These are phyloP conservation scores for Nitzschia palea DNA, from an alignment of 108 stramenopile species.

Conservation along the genomic window DNA sequence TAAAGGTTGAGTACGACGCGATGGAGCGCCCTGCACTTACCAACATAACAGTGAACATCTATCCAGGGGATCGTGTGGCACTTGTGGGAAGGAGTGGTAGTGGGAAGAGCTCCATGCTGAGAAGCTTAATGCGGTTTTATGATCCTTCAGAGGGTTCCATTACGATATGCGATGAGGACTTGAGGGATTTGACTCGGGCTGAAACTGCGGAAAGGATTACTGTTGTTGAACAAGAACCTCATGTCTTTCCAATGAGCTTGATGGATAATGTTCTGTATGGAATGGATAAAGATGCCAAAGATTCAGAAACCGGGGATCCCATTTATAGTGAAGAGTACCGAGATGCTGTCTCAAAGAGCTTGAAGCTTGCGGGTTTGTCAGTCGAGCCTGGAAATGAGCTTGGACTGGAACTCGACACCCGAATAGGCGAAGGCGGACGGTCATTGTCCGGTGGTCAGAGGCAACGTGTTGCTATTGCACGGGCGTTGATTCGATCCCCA, in stretches of 20 bases:
- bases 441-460: slow-evolving; percentile 91
- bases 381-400: slow-evolving; percentile 74
- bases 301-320: slow-evolving; percentile 61
- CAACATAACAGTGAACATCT: slow-evolving; percentile 66
- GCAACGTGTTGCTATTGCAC: slow-evolving; percentile 90
- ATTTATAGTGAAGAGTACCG: slow-evolving; percentile 64
- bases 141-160: slow-evolving; percentile 86
- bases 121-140: slow-evolving; percentile 90
- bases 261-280: slow-evolving; percentile 93
- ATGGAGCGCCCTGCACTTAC: slow-evolving; percentile 74
- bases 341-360: slow-evolving; percentile 46
- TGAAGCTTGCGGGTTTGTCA: slow-evolving; percentile 66
- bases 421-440: slow-evolving; percentile 92
- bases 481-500: slow-evolving; percentile 87
- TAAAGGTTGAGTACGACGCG: slow-evolving; percentile 62
- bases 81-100: slow-evolving; percentile 92
- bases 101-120: slow-evolving; percentile 91
- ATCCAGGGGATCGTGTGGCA: slow-evolving; percentile 89
- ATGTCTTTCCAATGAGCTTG: slow-evolving; percentile 87
- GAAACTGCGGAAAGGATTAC: slow-evolving; percentile 72
- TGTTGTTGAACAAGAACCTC: slow-evolving; percentile 91
- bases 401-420: slow-evolving; percentile 81
- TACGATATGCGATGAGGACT: slow-evolving; percentile 71
- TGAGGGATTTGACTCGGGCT: slow-evolving; percentile 71
- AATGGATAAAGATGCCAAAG: slow-evolving; percentile 65